phyloP scores from a whole-genome alignment of 805 yeast species.

The Metschnikowia proteae region DNA sequence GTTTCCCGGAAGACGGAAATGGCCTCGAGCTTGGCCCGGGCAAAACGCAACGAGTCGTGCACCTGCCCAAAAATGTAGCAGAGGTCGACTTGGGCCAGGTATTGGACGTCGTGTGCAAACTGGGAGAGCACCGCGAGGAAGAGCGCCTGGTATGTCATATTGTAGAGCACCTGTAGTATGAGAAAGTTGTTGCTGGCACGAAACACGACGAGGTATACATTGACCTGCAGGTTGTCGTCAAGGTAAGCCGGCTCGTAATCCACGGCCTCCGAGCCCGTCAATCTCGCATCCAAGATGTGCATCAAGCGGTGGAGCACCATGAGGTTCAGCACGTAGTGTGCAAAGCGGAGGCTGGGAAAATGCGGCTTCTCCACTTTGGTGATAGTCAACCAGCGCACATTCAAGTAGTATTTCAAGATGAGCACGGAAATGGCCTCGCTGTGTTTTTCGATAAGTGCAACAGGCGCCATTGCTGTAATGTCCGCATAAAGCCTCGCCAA shows the following conservation, averaged over 20 bases:
- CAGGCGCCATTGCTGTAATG: conserved; percentile 6
- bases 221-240: neutral
- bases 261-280: neutral
- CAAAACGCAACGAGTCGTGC: conserved; percentile 7
- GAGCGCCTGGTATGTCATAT: conserved; percentile 11
- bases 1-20: conserved; percentile 6
- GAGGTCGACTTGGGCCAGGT: conserved; percentile 7
- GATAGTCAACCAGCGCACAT: conserved; percentile 14
- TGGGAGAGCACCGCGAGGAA: conserved; percentile 15
- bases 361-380: conserved; percentile 14
- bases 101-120: conserved; percentile 6
- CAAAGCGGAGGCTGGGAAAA: conserved; percentile 16
- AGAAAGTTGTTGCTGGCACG: conserved; percentile 8
- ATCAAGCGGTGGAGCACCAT: conserved; percentile 15
- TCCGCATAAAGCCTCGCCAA: conserved; percentile 8
- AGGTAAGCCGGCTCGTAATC: neutral
- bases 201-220: neutral
- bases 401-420: conserved; percentile 9
- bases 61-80: conserved; percentile 10
- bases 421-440: conserved; percentile 7
- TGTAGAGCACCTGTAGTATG: conserved; percentile 7
- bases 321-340: conserved; percentile 13
- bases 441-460: conserved; percentile 8
- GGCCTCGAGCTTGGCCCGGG: conserved; percentile 5
- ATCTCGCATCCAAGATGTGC: conserved; percentile 11